Evolutionary conservation across 2,329 filamentous ascomycete genomes (phyloP).

Genomic region (Colletotrichum viniferum): DNA sequence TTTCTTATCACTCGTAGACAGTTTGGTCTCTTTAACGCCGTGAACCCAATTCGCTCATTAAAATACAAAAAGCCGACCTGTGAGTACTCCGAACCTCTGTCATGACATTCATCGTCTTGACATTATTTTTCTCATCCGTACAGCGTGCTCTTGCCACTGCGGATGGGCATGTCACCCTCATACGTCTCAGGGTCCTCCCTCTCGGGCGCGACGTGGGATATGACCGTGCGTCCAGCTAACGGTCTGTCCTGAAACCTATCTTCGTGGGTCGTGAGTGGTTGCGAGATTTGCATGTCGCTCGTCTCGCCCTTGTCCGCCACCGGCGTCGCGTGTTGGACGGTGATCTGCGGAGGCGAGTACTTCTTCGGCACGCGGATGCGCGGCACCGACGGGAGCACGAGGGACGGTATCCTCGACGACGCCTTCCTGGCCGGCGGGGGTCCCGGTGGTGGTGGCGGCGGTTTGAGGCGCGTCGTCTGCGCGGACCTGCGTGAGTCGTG

Average conservation of each 20-base stretch:
- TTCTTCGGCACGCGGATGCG: slow-evolving; percentile 45
- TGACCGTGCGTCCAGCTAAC: slow-evolving; percentile 10
- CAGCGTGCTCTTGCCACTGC: slow-evolving; percentile 38
- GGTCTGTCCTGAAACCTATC: slow-evolving; percentile 29
- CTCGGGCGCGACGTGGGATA: not conserved
- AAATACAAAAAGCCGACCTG: not conserved
- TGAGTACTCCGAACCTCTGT: not conserved
- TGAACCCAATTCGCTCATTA: not conserved
- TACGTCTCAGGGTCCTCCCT: slow-evolving; percentile 16
- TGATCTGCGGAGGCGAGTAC: slow-evolving; percentile 42
- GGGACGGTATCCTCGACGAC: slow-evolving; percentile 31
- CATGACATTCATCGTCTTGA: not conserved
- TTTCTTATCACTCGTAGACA: not conserved
- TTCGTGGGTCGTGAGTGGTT: slow-evolving; percentile 29
- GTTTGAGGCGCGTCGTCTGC: not conserved
- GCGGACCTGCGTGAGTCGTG: not conserved
- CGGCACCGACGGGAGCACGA: slow-evolving; percentile 41
- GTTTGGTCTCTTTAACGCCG: not conserved
- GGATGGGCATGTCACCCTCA: slow-evolving; percentile 32
- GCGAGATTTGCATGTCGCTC: slow-evolving; percentile 31
- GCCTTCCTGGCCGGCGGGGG: slow-evolving; percentile 26
- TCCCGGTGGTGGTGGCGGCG: slow-evolving; percentile 29
- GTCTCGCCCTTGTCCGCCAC: slow-evolving; percentile 25
- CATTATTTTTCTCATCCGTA: slow-evolving; percentile 30
- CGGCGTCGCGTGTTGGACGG: slow-evolving; percentile 32